Evolutionary conservation across 1,139 yeast genomes (phyloP).

Genomic region (Debaryomyces coudertii): DNA sequence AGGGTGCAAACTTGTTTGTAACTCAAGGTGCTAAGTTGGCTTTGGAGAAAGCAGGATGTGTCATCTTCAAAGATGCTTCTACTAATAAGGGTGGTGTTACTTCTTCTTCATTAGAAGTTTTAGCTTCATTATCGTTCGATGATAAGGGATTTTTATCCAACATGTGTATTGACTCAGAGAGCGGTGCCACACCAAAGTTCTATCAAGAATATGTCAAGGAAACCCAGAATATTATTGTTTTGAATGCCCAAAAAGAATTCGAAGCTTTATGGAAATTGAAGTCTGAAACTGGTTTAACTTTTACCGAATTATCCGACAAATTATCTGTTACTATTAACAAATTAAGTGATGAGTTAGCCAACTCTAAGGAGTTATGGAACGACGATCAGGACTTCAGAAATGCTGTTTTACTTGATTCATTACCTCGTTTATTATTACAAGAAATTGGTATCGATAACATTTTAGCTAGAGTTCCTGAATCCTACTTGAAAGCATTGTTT

Average conservation of each 20-base stretch:
- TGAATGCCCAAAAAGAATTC: constrained; percentile 84
- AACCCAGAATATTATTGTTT: constrained; percentile 75
- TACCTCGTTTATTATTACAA: constrained; percentile 73
- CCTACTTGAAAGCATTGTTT: constrained; percentile 86
- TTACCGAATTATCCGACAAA: constrained; percentile 81
- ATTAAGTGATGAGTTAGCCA: constrained; percentile 84
- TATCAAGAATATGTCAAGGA: constrained; percentile 81
- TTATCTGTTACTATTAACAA: constrained; percentile 86
- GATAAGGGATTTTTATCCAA: constrained; percentile 76
- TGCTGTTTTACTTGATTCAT: constrained; percentile 72
- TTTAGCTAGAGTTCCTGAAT: constrained; percentile 78
- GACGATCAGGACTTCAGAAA: constrained; percentile 79
- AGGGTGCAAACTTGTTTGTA: constrained; percentile 95
- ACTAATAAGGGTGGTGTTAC: constrained; percentile 99
- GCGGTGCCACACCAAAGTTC: constrained; percentile 65
- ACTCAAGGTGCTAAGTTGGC: constrained; percentile 91
- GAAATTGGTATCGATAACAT: constrained; percentile 78
- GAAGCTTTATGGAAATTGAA: constrained; percentile 84
- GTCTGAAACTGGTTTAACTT: constrained; percentile 65
- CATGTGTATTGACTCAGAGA: constrained; percentile 68
- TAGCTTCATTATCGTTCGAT: constrained; percentile 90
- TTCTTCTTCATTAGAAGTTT: constrained; percentile 91
- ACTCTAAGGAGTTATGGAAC: constrained; percentile 82
- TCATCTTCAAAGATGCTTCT: constrained; percentile 93
- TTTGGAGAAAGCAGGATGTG: constrained; percentile 83